Evolutionary conservation across 768 basidiomycete species (phyloP), one percentile per base, ranked within the genome.

Genomic region (Ramaria sp.): DNA sequence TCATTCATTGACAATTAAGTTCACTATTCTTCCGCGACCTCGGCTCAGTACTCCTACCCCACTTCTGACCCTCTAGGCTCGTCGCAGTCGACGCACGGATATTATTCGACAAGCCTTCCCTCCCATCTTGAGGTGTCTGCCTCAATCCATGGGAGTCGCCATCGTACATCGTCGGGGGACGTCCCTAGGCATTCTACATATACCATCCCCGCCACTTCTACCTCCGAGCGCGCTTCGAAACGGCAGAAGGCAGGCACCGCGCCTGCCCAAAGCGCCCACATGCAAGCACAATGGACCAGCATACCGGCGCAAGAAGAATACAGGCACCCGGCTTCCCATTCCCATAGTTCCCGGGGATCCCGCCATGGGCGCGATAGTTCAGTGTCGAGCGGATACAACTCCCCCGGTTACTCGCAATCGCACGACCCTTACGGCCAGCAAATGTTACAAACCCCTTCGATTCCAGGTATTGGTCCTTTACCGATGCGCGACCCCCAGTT

Each of bases 301-400:
- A 24, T 20, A 24, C 30, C 30, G 19, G 34, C 17, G 22, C 51
- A 42, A 39, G 45, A n/a, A 20, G 19, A 50, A 3, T 41, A 43
- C 20, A 24, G 45, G 42, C 10, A 19, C 13, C 27, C 33, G 20
- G 27, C 51, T n/a, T 10, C 56, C 12, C 13, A 27, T 20, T 38
- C 53, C 27, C 17, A 33, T 19, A 42, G 38, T 20, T 27, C 38
- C n/a, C 39, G 53, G 19, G 31, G 53, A n/a, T 54, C 53, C 38
- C 22, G 53, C 22, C 17, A 46, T 15, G 67, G 66, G 45, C 71
- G 72, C n/a, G 48, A 33, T 3, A 30, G 48, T 15, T 49, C 48
- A 30, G 48, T 17, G 9, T 49, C 48, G 7, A 49, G 48, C 48
- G 48, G 48, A 2, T 49, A 49, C 46, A 47, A 47, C 27, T 47